Evolutionary conservation across 2,329 filamentous ascomycete species (phyloP).

Genomic region (Hymenotorrendiella dingleyae): DNA sequence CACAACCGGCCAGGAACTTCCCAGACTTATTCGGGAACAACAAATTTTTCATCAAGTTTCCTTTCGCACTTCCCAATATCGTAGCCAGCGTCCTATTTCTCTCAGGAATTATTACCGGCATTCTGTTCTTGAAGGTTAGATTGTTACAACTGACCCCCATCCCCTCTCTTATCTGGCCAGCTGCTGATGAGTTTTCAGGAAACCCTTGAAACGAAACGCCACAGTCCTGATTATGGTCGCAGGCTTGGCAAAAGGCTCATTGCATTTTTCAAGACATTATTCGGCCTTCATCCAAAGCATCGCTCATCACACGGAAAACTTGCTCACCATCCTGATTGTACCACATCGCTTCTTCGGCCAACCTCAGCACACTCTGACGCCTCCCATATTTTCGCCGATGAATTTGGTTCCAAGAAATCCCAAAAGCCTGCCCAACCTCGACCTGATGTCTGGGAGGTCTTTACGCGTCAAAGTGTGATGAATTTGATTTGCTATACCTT

Average conservation of each 20-base stretch:
- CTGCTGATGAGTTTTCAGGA: conserved; percentile 45
- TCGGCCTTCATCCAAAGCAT: conserved; percentile 10
- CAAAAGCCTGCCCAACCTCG: conserved; percentile 27
- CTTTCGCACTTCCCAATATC: conserved; percentile 80
- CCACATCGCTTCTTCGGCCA: conserved; percentile 46
- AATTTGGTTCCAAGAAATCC: conserved; percentile 20
- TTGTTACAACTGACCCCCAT: no score
- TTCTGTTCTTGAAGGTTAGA: conserved; percentile 67
- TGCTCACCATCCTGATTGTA: conserved; percentile 46
- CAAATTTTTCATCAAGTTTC: conserved; percentile 66
- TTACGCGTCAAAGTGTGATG: conserved; percentile 67
- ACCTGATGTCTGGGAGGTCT: conserved; percentile 54
- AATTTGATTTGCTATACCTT: conserved; percentile 75
- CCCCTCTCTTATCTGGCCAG: background rate
- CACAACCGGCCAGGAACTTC: conserved; percentile 70
- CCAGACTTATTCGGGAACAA: conserved; percentile 63
- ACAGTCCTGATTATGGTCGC: conserved; percentile 69
- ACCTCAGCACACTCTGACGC: conserved; percentile 27
- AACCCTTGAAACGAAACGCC: conserved; percentile 68
- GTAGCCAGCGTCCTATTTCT: conserved; percentile 72
- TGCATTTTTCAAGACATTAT: conserved; percentile 26
- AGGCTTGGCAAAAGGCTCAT: conserved; percentile 63
- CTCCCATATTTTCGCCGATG: conserved; percentile 16
- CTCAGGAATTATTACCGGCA: conserved; percentile 65
- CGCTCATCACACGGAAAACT: conserved; percentile 14